These are phyloP conservation scores for Boeremia exigua DNA, from an alignment of 2,329 filamentous ascomycete species.

Conservation along the genomic window DNA sequence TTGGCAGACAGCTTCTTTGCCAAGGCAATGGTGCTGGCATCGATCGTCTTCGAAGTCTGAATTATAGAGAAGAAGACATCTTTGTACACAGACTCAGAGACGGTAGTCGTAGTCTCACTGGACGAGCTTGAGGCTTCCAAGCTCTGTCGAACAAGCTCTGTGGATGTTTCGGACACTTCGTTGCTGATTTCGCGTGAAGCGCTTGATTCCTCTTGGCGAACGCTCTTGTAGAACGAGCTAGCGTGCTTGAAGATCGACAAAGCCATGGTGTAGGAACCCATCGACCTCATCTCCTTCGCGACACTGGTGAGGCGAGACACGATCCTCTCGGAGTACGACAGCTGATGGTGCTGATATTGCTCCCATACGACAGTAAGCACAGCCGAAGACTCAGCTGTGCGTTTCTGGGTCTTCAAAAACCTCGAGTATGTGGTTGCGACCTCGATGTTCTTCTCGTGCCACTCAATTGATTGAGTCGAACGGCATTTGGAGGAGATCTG, in stretches of 20 bases:
- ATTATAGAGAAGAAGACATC: constrained; percentile 54
- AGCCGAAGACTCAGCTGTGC: constrained; percentile 53
- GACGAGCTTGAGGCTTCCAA: constrained; percentile 37
- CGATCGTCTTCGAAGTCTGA: constrained; percentile 48
- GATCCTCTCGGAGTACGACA: constrained; percentile 49
- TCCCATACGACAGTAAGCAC: constrained; percentile 56
- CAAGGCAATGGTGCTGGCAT: constrained; percentile 51
- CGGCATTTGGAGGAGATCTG: constrained; percentile 57
- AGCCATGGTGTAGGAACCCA: constrained; percentile 54
- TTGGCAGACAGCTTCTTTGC: constrained; percentile 49
- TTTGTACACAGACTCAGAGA: constrained; percentile 52
- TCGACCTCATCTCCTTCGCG: constrained; percentile 54
- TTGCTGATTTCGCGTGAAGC: constrained; percentile 52
- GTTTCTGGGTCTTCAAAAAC: constrained; percentile 56
- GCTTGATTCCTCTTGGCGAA: constrained; percentile 45
- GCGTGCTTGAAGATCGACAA: constrained; percentile 56
- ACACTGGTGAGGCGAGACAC: constrained; percentile 46
- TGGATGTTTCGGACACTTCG: constrained; percentile 51
- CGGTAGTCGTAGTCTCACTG: constrained; percentile 44
- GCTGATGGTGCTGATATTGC: constrained; percentile 56
- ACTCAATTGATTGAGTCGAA: constrained; percentile 50
- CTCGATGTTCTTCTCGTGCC: constrained; percentile 57
- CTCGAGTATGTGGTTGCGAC: constrained; percentile 55
- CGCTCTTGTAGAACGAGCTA: constrained; percentile 42
- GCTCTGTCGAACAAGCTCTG: constrained; percentile 51